Conservation (phyloP, 2,329 filamentous ascomycete genomes). For the Xylariaceae sp. region DNA sequence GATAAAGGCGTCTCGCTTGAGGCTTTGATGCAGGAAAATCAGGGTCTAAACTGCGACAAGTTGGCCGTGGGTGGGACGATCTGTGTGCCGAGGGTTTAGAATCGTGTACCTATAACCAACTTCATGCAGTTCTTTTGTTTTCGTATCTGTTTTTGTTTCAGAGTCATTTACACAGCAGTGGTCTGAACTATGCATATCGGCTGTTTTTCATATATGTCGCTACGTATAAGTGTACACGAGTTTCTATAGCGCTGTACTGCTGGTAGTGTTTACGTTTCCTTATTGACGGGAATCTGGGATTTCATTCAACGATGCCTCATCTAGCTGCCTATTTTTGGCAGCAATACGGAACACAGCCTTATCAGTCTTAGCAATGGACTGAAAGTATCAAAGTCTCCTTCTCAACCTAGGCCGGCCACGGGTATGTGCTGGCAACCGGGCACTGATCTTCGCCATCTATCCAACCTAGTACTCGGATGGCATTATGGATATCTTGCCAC, state of each 20-base stretch:
- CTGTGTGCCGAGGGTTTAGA: slow-evolving; percentile 45
- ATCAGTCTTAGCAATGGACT: too few relatives aligned
- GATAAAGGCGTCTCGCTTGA: slow-evolving; percentile 46
- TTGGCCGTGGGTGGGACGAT: slow-evolving; percentile 46
- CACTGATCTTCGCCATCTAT: too few relatives aligned
- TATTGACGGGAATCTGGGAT: neutral
- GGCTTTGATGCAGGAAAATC: slow-evolving; percentile 49
- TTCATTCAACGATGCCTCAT: too few relatives aligned
- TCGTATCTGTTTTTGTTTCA: slow-evolving; percentile 1
- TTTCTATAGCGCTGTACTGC: slow-evolving; percentile 7
- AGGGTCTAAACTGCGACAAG: slow-evolving; percentile 50
- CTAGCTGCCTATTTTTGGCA: too few relatives aligned
- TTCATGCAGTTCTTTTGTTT: neutral
- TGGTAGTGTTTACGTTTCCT: neutral
- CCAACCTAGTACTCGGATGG: slow-evolving; percentile 27
- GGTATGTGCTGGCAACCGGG: neutral
- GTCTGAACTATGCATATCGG: neutral
- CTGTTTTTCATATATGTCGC: slow-evolving; percentile 1
- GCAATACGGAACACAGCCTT: too few relatives aligned
- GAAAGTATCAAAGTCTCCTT: too few relatives aligned
- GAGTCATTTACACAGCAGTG: slow-evolving; percentile 8
- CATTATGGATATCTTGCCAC: slow-evolving; percentile 32
- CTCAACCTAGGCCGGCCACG: too few relatives aligned
- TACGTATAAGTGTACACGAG: slow-evolving; percentile 1
- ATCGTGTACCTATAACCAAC: slow-evolving; percentile 5